Base-by-base conservation (phyloP, 2,329 filamentous ascomycete species). In the Curvularia sp. region DNA sequence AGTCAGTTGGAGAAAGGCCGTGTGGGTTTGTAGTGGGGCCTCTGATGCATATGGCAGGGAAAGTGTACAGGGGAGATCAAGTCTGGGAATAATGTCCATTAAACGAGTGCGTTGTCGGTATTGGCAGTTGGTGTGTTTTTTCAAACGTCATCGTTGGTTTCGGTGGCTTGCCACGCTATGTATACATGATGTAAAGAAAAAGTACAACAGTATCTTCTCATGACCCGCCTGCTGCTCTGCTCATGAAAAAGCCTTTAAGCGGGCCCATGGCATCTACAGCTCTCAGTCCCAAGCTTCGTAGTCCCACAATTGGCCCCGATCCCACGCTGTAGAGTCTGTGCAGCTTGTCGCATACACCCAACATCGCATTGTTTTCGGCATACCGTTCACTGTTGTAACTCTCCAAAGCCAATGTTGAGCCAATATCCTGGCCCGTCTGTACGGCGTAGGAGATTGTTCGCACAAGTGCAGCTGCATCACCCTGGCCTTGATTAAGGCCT, bases 401-500 rank as follows among this genome's bases (percentile, higher is more conserved):
- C 75, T 97, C 93, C 26, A 99, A 82, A 4, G 90, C 88, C 76
- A 96, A 84, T 35, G 86, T 81, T 18, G 88, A 86, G 24, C 95
- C 95, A 31, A 98, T 86, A 72, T 99, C 95, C 82, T 93, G 90
- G 0, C 95, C 95, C 63, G 95, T 91, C 43, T 83, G 80, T 18
- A 96, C 88, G 3, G 92, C 90, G 65, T 89, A 89, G 60, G 88
- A 87, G 50, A 99, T 90, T 0, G 88, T 88, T 62, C 84, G 84
- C 6, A 88, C 87, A 0, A 99, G 85, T 53, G 90, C 89, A 69
- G 92, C 88, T 0, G 95, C 90, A 74, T 99, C 95, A 18, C 88
- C 93, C 63, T 98, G 89, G 1, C 95, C 95, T 69, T 96, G 90
- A 73, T 99, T 99, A 13, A 99, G 83, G 1, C 95, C 95, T 77